Percentiles rank a stretch among this genome's conserved stretches.
Conservation (phyloP, 2,329 filamentous ascomycete species). For the Rhexocercosporidium sp. region DNA sequence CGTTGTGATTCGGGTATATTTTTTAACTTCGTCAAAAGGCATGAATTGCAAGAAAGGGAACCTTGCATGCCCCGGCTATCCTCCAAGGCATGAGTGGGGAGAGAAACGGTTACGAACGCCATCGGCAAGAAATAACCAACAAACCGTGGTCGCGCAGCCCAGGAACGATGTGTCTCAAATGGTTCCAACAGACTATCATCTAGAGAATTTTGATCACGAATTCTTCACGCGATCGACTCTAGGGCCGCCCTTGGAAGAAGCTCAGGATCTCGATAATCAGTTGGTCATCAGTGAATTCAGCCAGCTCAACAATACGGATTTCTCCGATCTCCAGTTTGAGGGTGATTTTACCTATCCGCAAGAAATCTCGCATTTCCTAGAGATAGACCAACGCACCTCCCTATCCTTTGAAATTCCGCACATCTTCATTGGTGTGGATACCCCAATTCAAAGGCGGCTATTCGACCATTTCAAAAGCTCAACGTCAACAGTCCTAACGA, state of each 20-base stretch:
- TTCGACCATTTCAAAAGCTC: slow-evolving; percentile 30
- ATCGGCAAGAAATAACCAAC: not conserved
- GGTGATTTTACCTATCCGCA: not conserved
- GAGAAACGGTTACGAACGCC: not conserved
- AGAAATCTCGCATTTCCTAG: not conserved
- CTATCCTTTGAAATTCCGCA: slow-evolving; percentile 22
- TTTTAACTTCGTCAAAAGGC: not conserved
- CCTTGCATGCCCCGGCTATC: not conserved
- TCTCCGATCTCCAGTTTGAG: not conserved
- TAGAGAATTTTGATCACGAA: not conserved
- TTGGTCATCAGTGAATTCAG: not conserved
- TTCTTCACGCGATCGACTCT: not conserved
- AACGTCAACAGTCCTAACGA: slow-evolving; percentile 29
- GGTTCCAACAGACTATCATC: no score
- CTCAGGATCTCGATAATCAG: not conserved
- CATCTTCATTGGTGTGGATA: slow-evolving; percentile 28
- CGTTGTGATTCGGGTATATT: not conserved
- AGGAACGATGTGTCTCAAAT: not conserved
- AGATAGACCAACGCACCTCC: not conserved
- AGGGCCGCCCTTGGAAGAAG: not conserved
- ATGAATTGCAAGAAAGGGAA: not conserved
- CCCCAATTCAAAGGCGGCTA: slow-evolving; percentile 23
- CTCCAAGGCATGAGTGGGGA: not conserved
- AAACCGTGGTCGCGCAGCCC: not conserved
- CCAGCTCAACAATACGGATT: not conserved